Evolutionary conservation across 495 filamentous ascomycete genomes (phyloP), one percentile per base, ranked within the genome.

Genomic region (Coniosporium apollinis): DNA sequence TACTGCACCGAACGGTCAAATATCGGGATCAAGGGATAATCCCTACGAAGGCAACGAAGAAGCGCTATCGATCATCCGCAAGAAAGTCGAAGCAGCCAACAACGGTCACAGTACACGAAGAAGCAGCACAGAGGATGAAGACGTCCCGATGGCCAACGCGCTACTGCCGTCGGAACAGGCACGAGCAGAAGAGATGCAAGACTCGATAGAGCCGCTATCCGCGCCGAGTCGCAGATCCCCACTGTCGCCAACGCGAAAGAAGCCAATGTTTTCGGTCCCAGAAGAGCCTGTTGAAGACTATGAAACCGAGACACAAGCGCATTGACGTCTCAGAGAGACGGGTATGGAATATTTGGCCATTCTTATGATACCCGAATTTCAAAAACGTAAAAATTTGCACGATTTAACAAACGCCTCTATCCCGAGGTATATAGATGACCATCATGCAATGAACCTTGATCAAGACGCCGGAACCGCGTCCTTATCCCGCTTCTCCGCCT

Each of bases 261-360:
- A 49, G 25, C 46, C 46, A 9, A 52, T 52, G 49, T 49, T 52
- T 29, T 21, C 22, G 5, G 30, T 45, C 19, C 46, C 46, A 14
- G 15, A 33, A 19, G 26, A 34, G 24, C 49, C 49, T 9, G 19
- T 49, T 6, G 37, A 20, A 31, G 44, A 47, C 28, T 3, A 36
- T 19, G 47, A 50, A 26, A 21, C 16, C 6, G 40, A 37, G 34
- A 15, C 22, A 37, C 3, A 26, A 37, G 9, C 22, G 11, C 13
- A 4, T 37, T 15, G 28, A 28, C 34, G 22, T 37, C 8, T 18
- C 34, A 3, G 34, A 37, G 30, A 8, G 6, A 4, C 6, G 4
- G 3, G 6, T 22, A 13, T 22, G 8, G 5, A 34, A 34, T 34
- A 7, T 34, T 16, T 9, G 15, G 32, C 19, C 16, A 3, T 5